A percentile compares a stretch with the other conserved stretches of the same genome.
These are phyloP conservation scores for Xerocomellus amylosporus DNA, from an alignment of 768 basidiomycete genomes.

Conservation along the genomic window DNA sequence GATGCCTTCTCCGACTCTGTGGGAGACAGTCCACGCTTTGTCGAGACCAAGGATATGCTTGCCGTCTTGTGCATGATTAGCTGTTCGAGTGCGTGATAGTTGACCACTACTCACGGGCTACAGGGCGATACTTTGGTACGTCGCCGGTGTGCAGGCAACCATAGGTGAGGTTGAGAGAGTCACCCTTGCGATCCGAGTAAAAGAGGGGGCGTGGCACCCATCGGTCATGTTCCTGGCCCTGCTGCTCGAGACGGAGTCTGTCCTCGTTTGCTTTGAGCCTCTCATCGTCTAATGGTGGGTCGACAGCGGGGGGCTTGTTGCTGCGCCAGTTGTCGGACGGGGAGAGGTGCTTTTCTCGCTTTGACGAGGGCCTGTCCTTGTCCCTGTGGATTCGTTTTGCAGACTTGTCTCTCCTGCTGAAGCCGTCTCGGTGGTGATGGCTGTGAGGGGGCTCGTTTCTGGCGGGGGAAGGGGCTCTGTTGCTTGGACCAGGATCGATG, in stretches of 20 bases:
- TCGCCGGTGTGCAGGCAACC: slow-evolving; percentile 62
- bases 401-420: slow-evolving; percentile 19
- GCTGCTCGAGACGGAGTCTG: slow-evolving; percentile 22
- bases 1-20: slow-evolving; percentile 58
- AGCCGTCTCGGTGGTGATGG: slow-evolving; percentile 14
- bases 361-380: slow-evolving; percentile 29
- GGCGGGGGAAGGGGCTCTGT: slow-evolving; percentile 16
- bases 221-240: slow-evolving; percentile 19
- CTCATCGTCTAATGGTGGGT: slow-evolving; percentile 29
- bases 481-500: slow-evolving; percentile 44
- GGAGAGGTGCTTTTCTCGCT: slow-evolving; percentile 32
- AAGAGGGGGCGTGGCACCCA: slow-evolving; percentile 38
- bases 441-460: slow-evolving; percentile 16
- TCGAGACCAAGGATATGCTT: slow-evolving; percentile 63
- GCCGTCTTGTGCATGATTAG: slow-evolving; percentile 48
- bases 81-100: slow-evolving; percentile 24
- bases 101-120: slow-evolving; percentile 47
- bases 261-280: slow-evolving; percentile 36
- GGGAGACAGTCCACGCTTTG: slow-evolving; percentile 45
- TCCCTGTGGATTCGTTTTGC: slow-evolving; percentile 24
- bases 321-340: slow-evolving; percentile 25
- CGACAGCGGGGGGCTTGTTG: slow-evolving; percentile 12
- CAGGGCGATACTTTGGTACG: slow-evolving; percentile 62
- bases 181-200: slow-evolving; percentile 67
- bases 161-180: slow-evolving; percentile 62